Percentiles rank a stretch among this genome's conserved stretches.
phyloP scores from a whole-genome alignment of 768 basidiomycete species.

The Cystobasidium tubakii region DNA sequence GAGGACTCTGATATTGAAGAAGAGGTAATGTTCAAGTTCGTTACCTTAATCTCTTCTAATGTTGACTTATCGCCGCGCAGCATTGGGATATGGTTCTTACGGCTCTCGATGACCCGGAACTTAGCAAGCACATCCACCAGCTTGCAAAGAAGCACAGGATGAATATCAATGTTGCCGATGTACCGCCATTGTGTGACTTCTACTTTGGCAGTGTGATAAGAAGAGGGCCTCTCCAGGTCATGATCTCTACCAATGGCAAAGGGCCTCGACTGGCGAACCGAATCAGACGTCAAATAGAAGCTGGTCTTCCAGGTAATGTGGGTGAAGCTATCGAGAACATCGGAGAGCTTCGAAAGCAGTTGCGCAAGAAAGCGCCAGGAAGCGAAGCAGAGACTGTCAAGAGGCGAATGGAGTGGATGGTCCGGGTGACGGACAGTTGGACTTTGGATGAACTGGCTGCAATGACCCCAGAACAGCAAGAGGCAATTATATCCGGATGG shows the following conservation, averaged over 20 bases:
- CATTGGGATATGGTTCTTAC: slow-evolving; percentile 57
- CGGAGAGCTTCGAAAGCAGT: slow-evolving; percentile 63
- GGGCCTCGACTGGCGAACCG: slow-evolving; percentile 85
- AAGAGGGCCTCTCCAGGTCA: slow-evolving; percentile 82
- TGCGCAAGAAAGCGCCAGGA: slow-evolving; percentile 75
- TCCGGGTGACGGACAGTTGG: slow-evolving; percentile 77
- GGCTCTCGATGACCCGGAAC: slow-evolving; percentile 59
- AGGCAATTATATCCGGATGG: slow-evolving; percentile 75
- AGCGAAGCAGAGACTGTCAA: slow-evolving; percentile 64
- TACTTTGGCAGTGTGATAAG: slow-evolving; percentile 94
- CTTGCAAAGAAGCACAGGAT: slow-evolving; percentile 64
- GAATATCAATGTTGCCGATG: slow-evolving; percentile 93
- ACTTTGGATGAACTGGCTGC: slow-evolving; percentile 68
- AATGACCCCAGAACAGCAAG: slow-evolving; percentile 64
- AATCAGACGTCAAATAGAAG: slow-evolving; percentile 65
- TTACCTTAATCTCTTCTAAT: too few relatives aligned
- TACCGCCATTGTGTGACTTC: slow-evolving; percentile 92
- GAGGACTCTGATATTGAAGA: not conserved
- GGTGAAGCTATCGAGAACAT: slow-evolving; percentile 74
- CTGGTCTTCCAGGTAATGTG: slow-evolving; percentile 62
- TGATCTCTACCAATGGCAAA: slow-evolving; percentile 92
- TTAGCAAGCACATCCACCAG: slow-evolving; percentile 71
- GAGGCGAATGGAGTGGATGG: slow-evolving; percentile 88
- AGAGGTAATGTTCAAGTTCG: too few relatives aligned
- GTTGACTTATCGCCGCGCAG: slow-evolving; percentile 54